phyloP scores from a whole-genome alignment of 164 flowering plant genomes.

The Tinospora cordifolia region DNA sequence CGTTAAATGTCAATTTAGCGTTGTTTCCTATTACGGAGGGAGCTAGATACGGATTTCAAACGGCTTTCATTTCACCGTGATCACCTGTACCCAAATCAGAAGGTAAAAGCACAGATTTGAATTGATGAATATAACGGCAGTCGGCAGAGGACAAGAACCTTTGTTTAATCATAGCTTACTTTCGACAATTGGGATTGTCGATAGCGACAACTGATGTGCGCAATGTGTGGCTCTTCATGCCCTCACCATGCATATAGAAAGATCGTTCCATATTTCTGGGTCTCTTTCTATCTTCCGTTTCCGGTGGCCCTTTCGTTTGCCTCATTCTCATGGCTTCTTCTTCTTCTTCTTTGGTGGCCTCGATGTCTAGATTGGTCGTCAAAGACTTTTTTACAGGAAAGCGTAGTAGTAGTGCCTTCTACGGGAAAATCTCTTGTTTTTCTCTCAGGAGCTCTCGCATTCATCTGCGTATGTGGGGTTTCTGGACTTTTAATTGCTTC shows the following conservation, averaged over 20 bases:
- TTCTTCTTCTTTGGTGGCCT: constrained; percentile 29
- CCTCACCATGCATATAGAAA: not conserved
- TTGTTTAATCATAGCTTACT: no score
- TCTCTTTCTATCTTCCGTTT: not conserved
- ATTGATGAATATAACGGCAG: no score
- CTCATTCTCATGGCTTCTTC: constrained; percentile 17
- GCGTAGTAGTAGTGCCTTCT: constrained; percentile 10
- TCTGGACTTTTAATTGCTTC: not conserved
- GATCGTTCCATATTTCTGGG: no score
- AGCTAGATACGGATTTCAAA: no score
- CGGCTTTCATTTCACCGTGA: no score
- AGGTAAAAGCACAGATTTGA: no score
- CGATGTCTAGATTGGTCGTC: constrained; percentile 33
- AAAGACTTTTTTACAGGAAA: constrained; percentile 25
- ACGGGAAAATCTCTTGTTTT: constrained; percentile 19
- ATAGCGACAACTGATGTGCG: no score
- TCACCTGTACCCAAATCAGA: no score
- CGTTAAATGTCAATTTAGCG: no score
- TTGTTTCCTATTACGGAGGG: no score
- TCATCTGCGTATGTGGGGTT: constrained; percentile 30
- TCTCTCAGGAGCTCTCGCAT: constrained; percentile 16
- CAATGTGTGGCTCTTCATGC: not conserved
- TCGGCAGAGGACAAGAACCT: no score
- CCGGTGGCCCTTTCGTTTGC: not conserved
- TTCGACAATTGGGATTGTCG: no score